These are phyloP conservation scores for Coemansia sp. DNA, from an alignment of 192 early-diverging fungal genomes.

Conservation along the genomic window DNA sequence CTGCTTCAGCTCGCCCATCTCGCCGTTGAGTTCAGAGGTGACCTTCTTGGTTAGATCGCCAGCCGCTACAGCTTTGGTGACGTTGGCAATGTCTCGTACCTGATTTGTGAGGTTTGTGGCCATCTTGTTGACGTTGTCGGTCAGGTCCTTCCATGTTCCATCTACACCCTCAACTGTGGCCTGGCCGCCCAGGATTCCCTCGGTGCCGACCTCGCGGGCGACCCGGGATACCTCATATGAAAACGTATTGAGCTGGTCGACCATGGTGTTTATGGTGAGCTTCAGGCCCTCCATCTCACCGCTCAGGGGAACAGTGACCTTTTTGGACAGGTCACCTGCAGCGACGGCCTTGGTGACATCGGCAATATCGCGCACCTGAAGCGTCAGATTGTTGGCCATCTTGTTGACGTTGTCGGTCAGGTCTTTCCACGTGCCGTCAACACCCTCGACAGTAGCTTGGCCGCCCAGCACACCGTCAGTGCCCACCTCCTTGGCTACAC, in stretches of 20 bases:
- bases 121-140: conserved; percentile 58
- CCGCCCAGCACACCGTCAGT: conserved; percentile 62
- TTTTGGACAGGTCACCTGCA: conserved; percentile 48
- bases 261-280: conserved; percentile 17
- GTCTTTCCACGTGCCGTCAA: conserved; percentile 57
- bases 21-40: conserved; percentile 44
- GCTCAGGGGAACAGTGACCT: not conserved
- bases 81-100: conserved; percentile 54
- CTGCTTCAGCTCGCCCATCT: conserved; percentile 51
- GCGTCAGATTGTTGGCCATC: conserved; percentile 37
- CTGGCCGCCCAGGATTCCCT: conserved; percentile 53
- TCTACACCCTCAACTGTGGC: conserved; percentile 43
- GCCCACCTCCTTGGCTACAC: conserved; percentile 61
- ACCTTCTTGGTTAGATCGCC: conserved; percentile 54
- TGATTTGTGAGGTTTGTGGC: conserved; percentile 57
- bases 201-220: conserved; percentile 52
- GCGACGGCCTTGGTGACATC: conserved; percentile 4
- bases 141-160: conserved; percentile 51
- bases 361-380: conserved; percentile 18
- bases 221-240: conserved; percentile 50
- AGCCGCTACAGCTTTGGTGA: conserved; percentile 52
- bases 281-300: conserved; percentile 10
- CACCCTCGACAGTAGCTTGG: conserved; percentile 56
- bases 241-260: conserved; percentile 48
- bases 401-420: conserved; percentile 56